Conservation (phyloP, 768 basidiomycete genomes). For the Strobilomyces confusus region DNA sequence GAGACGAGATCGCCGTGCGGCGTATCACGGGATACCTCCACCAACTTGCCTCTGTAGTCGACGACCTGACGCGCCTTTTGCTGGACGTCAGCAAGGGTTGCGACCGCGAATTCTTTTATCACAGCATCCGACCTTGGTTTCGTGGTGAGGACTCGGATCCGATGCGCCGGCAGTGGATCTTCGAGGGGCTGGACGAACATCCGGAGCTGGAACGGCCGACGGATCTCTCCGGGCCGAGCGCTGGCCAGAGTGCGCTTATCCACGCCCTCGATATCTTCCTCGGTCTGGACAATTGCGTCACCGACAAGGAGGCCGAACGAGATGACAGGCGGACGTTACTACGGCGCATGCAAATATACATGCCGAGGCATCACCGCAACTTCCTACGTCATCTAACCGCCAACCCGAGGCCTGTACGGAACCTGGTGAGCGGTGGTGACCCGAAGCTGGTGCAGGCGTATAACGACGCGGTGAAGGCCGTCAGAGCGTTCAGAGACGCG, state of each 20-base stretch:
- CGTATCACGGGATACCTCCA: slow-evolving; percentile 64
- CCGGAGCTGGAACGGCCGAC: slow-evolving; percentile 40
- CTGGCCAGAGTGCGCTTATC: slow-evolving; percentile 77
- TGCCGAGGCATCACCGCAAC: slow-evolving; percentile 78
- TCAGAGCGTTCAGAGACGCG: slow-evolving; percentile 71
- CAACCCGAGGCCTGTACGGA: slow-evolving; percentile 58
- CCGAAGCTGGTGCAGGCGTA: slow-evolving; percentile 48
- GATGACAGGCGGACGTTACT: slow-evolving; percentile 44
- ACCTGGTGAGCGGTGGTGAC: slow-evolving; percentile 39
- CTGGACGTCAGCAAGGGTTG: slow-evolving; percentile 64
- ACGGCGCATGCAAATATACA: slow-evolving; percentile 73
- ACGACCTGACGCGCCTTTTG: slow-evolving; percentile 58
- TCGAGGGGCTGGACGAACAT: slow-evolving; percentile 54
- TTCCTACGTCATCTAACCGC: slow-evolving; percentile 65
- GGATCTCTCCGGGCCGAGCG: slow-evolving; percentile 73
- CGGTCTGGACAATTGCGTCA: slow-evolving; percentile 51
- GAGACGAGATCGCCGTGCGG: slow-evolving; percentile 57
- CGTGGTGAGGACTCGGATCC: slow-evolving; percentile 60
- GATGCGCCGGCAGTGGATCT: slow-evolving; percentile 45
- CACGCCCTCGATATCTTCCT: slow-evolving; percentile 73
- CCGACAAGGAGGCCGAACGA: slow-evolving; percentile 5
- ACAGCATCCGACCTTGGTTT: slow-evolving; percentile 77
- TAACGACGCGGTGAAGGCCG: slow-evolving; percentile 56
- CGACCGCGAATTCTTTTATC: slow-evolving; percentile 70
- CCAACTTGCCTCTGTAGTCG: slow-evolving; percentile 60